Evolutionary conservation across 2,329 filamentous ascomycete species (phyloP).

Genomic region (Colletotrichum truncatum): DNA sequence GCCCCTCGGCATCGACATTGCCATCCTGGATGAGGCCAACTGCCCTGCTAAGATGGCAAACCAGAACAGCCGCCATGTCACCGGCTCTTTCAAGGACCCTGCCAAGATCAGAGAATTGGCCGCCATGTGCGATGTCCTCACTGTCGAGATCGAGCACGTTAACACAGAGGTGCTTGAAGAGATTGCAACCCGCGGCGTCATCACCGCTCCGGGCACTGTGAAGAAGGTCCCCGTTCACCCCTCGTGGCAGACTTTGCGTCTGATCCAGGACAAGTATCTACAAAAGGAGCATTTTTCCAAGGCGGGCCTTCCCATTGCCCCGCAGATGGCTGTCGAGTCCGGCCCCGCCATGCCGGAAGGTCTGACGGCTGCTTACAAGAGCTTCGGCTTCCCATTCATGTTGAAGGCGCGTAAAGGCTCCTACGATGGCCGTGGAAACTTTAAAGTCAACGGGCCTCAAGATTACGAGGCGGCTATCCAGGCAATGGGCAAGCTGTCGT

Average conservation of each 20-base stretch:
- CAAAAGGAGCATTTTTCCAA: conserved; percentile 84
- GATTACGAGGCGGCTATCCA: conserved; percentile 71
- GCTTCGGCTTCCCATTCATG: conserved; percentile 87
- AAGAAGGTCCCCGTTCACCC: conserved; percentile 75
- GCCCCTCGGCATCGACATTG: conserved; percentile 78
- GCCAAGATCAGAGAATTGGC: conserved; percentile 84
- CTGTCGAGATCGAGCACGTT: conserved; percentile 95
- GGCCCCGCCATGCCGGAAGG: conserved; percentile 65
- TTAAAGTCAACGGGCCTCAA: conserved; percentile 54
- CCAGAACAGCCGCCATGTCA: conserved; percentile 76
- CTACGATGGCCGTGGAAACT: conserved; percentile 86
- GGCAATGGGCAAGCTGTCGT: conserved; percentile 73
- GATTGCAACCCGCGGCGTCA: conserved; percentile 72
- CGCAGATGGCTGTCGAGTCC: conserved; percentile 70
- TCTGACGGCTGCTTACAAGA: conserved; percentile 68
- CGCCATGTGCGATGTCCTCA: conserved; percentile 79
- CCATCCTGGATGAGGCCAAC: conserved; percentile 79
- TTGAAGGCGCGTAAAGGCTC: conserved; percentile 90
- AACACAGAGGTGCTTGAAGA: conserved; percentile 91
- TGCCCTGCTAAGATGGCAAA: conserved; percentile 89
- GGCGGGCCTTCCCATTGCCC: conserved; percentile 76
- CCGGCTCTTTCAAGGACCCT: conserved; percentile 88
- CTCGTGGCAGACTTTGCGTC: conserved; percentile 84
- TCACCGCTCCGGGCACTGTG: conserved; percentile 52
- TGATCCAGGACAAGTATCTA: conserved; percentile 92